Evolutionary conservation across 768 basidiomycete species (phyloP).

Genomic region (Tylopilus intermedius): DNA sequence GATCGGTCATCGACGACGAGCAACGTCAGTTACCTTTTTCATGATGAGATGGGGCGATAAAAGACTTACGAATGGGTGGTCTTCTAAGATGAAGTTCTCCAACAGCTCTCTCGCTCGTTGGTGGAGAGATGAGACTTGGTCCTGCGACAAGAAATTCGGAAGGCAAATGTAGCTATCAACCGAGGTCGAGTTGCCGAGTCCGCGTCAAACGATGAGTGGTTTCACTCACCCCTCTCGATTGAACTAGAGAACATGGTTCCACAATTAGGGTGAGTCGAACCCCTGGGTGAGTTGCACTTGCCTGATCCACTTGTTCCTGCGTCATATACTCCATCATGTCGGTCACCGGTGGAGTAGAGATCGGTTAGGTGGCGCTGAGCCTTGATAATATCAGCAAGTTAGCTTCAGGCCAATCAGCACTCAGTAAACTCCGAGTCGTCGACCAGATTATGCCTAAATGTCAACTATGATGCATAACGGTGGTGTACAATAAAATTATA

Average conservation of each 20-base stretch:
- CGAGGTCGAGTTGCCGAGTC: not conserved
- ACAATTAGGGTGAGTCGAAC: not conserved
- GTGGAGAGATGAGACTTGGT: slow-evolving; percentile 59
- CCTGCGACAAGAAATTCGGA: slow-evolving; percentile 60
- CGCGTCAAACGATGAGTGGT: not conserved
- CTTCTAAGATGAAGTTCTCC: slow-evolving; percentile 67
- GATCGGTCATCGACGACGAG: not conserved
- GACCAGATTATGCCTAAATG: no score
- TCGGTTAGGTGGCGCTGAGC: no score
- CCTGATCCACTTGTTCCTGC: slow-evolving; percentile 56
- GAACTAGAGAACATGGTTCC: slow-evolving; percentile 38
- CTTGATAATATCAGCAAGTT: no score
- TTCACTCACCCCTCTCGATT: slow-evolving; percentile 49
- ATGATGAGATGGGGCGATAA: not conserved
- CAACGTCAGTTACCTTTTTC: not conserved
- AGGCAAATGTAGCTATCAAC: slow-evolving; percentile 69
- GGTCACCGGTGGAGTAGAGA: not conserved
- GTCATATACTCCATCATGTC: slow-evolving; percentile 42
- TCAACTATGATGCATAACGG: slow-evolving; percentile 2
- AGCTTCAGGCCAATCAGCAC: no score
- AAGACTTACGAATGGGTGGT: slow-evolving; percentile 72
- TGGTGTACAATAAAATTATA: slow-evolving; percentile 12
- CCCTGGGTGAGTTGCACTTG: slow-evolving; percentile 16
- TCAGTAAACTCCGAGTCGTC: no score
- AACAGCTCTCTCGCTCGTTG: slow-evolving; percentile 69